phyloP scores from a whole-genome alignment of 2,329 filamentous ascomycete genomes.

The Fusarium clavum region DNA sequence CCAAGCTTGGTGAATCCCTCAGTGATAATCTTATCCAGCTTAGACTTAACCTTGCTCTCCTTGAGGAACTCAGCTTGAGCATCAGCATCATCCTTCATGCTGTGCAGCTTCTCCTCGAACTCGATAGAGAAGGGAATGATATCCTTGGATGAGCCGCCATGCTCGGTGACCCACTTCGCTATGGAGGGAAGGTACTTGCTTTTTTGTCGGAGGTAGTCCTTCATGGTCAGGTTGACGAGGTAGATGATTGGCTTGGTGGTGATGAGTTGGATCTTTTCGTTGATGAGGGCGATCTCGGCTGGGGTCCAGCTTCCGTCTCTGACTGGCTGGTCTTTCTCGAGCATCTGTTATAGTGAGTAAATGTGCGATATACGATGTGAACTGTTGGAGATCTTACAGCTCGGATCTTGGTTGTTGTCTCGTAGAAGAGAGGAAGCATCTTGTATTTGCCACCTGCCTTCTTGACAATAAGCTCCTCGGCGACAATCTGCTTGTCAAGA shows the following conservation, averaged over 20 bases:
- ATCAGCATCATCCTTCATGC: constrained; percentile 52
- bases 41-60: constrained; percentile 57
- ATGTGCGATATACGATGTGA: background rate
- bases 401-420: constrained; percentile 56
- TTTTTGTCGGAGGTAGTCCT: constrained; percentile 60
- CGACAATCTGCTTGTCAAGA: constrained; percentile 53
- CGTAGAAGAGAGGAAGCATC: constrained; percentile 58
- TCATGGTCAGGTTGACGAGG: constrained; percentile 60
- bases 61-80: constrained; percentile 52
- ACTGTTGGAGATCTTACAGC: constrained; percentile 34
- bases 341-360: constrained; percentile 45
- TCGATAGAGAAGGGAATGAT: constrained; percentile 59
- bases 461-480: constrained; percentile 55
- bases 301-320: constrained; percentile 57
- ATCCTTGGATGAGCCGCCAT: constrained; percentile 55
- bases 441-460: constrained; percentile 60
- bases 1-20: constrained; percentile 59
- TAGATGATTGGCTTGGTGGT: constrained; percentile 60
- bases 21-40: constrained; percentile 57
- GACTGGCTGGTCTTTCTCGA: constrained; percentile 56
- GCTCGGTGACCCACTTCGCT: constrained; percentile 59
- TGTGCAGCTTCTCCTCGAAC: constrained; percentile 58
- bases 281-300: constrained; percentile 58
- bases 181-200: constrained; percentile 59
- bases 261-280: constrained; percentile 59